Percentiles rank a stretch among this genome's conserved stretches.
Evolutionary conservation across 2,329 filamentous ascomycete species (phyloP).

Genomic region (Trichoderma gracile): DNA sequence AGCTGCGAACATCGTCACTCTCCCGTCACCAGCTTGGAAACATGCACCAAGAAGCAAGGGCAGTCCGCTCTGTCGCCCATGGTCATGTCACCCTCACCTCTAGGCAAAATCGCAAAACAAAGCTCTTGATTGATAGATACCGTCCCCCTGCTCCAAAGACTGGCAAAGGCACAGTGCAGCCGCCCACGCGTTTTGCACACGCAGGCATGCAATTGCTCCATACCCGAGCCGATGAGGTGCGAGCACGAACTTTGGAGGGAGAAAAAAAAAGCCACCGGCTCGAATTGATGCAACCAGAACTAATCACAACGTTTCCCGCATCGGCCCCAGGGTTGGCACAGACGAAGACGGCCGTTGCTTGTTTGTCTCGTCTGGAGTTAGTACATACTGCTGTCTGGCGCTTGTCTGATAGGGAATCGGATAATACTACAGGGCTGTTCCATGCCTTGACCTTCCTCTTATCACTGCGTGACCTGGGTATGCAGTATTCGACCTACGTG

Average conservation of each 20-base stretch:
- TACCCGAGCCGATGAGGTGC: slow-evolving; percentile 24
- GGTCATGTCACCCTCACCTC: neutral
- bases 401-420: too few relatives aligned
- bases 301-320: neutral
- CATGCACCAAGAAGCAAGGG: neutral
- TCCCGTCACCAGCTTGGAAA: neutral
- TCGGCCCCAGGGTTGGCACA: slow-evolving; percentile 8
- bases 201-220: slow-evolving; percentile 24
- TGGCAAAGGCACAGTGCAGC: slow-evolving; percentile 19
- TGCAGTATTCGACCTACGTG: too few relatives aligned
- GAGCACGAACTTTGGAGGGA: neutral
- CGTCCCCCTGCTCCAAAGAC: neutral
- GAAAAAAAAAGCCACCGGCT: neutral
- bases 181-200: neutral
- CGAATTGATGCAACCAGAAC: slow-evolving; percentile 19
- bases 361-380: slow-evolving; percentile 7
- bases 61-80: neutral
- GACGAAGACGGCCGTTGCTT: slow-evolving; percentile 11
- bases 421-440: too few relatives aligned
- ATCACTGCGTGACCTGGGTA: too few relatives aligned
- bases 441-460: too few relatives aligned
- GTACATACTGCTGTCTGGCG: too few relatives aligned
- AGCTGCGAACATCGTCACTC: neutral
- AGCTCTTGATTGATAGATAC: too few relatives aligned
- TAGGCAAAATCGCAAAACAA: neutral